Evolutionary conservation across 208 protist genomes (phyloP), one percentile per base, ranked within the genome.

Genomic region (Trypanosoma melophagium): DNA sequence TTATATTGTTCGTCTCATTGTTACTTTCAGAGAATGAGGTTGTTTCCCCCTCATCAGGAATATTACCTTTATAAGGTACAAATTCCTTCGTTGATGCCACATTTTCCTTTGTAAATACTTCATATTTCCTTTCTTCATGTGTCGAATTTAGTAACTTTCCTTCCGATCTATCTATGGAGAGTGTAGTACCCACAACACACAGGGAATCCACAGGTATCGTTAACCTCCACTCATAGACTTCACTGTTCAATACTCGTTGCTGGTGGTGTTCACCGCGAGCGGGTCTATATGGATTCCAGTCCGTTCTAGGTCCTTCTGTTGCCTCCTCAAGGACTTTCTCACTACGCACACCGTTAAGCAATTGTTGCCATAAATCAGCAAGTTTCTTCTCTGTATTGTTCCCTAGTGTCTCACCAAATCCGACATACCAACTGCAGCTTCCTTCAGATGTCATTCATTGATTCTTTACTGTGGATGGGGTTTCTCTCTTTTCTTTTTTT

Each of bases 241-340:
- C 70, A 78, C 83, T 90, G 64, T 86, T 86, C 60, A 90, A 70
- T 44, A 95, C 74, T 55, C 88, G 75, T 47, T 78, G 66, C 13
- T 76, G 72, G 38, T 85, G 63, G 17, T 81, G 71, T 17, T 76
- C 66, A 0, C 84, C 83, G 9, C 82, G 86, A 1, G 70, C 61
- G 2, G 84, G 84, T 22, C 90, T 84, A 61, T 95, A 95, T 13
- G 90, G 90, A 61, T 95, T 95, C 87, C 85, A 92, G 1, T 38
- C 66, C 22, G 69, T 65, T 21, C 76, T 81, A 13, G 80, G 78
- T 2, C 83, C 81, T 21, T 52, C 25, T 28, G 70, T 40, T 2
- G 90, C 84, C 5, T 69, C 50, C 41, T 66, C 51, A 55, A 92
- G 61, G 7, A 78, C 74, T 9, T 64, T 54, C 54, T 69, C 61